Base-by-base conservation (phyloP, 1,284 basidiomycete species). In the Quambalaria eucalypti region DNA sequence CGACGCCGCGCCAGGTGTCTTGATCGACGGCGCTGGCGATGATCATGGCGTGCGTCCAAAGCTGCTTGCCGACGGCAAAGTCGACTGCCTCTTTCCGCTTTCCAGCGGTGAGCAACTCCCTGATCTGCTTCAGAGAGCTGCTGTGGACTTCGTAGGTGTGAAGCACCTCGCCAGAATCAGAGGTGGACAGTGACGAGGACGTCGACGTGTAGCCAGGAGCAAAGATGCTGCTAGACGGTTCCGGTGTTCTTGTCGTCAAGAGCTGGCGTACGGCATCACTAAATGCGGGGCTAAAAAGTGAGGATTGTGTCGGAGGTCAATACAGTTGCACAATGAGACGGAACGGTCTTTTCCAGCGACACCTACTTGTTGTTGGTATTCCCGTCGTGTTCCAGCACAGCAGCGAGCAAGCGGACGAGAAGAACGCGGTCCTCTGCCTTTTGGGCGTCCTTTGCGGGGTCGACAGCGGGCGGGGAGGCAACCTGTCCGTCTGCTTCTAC, bases 21-120 rank as follows among this genome's bases (percentile, higher is more conserved):
- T 88, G 88, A 74, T 93, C 93, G 50, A 97, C 82, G 54, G 88
- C 87, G 70, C 88, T 92, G 7, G 95, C 85, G 59, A 98, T 92
- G 48, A 97, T 79, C 82, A 98, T 84, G 0, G 95, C 95, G 76
- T 99, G 95, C 1, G 90, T 85, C 91, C 92, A 99, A 61, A 98
- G 78, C 65, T 83, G 86, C 73, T 91, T 83, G 57, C 90, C 85
- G 28, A 90, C 80, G 3, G 95, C 93, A 71, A 85, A 90, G 56
- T 86, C 84, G 67, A 90, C 90, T 0, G 95, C 95, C 61, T 87
- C 84, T 26, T 84, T 83, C 55, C 88, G 86, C 64, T 96, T 85
- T 14, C 95, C 95, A 46, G 83, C 55, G 29, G 70, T 56, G 12
- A 76, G 56, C 52, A 70, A 59, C 9, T 36, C 44, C 62, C 75